Base-by-base conservation (phyloP, 208 protist species). In the Acanthamoeba lenticulata region DNA sequence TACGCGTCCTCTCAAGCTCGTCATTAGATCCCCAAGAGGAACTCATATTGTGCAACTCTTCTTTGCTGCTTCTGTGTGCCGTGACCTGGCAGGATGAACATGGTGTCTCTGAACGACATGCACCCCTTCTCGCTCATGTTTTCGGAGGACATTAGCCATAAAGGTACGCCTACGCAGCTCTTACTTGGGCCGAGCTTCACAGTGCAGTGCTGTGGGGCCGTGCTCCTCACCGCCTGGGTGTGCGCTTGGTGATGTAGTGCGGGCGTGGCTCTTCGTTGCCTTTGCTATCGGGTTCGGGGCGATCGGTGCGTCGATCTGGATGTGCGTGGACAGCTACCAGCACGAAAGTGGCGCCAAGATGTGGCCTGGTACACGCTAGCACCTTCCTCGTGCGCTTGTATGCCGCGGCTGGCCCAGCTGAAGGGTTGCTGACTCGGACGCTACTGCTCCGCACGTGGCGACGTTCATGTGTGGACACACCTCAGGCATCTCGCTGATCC, bases 241-340 rank as follows among this genome's bases (percentile, higher is more conserved):
- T 17, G 7, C 21, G 7, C 21, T 17, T 17, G 52, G 21, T 7
- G 19, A 15, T 67, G 55, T 24, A 60, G 79, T 88, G n/a, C 42
- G 79, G 1, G 79, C 79, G n/a, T 88, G 79, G 79, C 79, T 88
- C 29, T 88, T 88, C 29, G 79, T 88, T 19, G 7, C 79, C n/a
- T 88, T 88, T 40, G 79, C 79, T 15, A 88, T 88, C 49, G 79
- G 79, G 42, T 88, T 88, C 24, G 79, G 79, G 0, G 42, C 45
- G 27, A n/a, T 88, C 79, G 79, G 45, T 1, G 40, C 79, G 11
- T 88, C 79, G 42, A 88, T 88, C 36, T 88, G 79, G 79, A 88
- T 88, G 79, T 62, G 79, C 79, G 79, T 88, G 79, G 79, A 88
- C 45, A 52, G 42, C 36, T 88, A 88, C 79, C 42, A 60, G 29